Evolutionary conservation across 2,329 filamentous ascomycete genomes (phyloP).

Genomic region (Lasiodiplodia hormozganensis): DNA sequence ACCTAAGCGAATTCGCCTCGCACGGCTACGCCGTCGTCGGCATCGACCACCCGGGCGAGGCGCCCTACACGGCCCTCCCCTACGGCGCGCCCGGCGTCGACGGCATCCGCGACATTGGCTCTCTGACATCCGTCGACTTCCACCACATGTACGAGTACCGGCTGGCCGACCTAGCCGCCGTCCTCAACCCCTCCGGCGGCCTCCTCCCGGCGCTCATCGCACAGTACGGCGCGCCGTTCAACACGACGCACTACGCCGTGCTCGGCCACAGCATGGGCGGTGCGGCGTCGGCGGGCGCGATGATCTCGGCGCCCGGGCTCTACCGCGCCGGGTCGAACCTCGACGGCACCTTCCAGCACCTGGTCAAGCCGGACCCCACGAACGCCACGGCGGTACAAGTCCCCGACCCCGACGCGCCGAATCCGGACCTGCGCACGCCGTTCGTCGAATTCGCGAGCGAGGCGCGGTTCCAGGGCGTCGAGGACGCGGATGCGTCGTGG

Average conservation of each 20-base stretch:
- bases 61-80: slow-evolving; percentile 9
- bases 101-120: neutral
- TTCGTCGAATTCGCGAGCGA: slow-evolving; percentile 35
- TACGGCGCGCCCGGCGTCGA: slow-evolving; percentile 2
- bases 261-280: slow-evolving; percentile 23
- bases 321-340: slow-evolving; percentile 35
- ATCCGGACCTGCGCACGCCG: slow-evolving; percentile 33
- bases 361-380: neutral
- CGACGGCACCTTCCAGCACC: slow-evolving; percentile 33
- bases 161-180: neutral
- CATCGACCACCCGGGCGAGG: slow-evolving; percentile 26
- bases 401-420: neutral
- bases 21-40: slow-evolving; percentile 13
- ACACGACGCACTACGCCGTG: slow-evolving; percentile 8
- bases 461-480: slow-evolving; percentile 25
- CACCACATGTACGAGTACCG: neutral
- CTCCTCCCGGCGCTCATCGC: slow-evolving; percentile 9
- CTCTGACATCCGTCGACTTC: neutral
- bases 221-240: slow-evolving; percentile 16
- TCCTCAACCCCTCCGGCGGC: neutral
- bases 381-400: slow-evolving; percentile 34
- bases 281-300: slow-evolving; percentile 27
- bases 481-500: slow-evolving; percentile 30
- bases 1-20: slow-evolving; percentile 10
- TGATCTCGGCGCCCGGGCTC: slow-evolving; percentile 1